Evolutionary conservation across 805 yeast genomes (phyloP).

Genomic region (Tetrapisispora fleetii): DNA sequence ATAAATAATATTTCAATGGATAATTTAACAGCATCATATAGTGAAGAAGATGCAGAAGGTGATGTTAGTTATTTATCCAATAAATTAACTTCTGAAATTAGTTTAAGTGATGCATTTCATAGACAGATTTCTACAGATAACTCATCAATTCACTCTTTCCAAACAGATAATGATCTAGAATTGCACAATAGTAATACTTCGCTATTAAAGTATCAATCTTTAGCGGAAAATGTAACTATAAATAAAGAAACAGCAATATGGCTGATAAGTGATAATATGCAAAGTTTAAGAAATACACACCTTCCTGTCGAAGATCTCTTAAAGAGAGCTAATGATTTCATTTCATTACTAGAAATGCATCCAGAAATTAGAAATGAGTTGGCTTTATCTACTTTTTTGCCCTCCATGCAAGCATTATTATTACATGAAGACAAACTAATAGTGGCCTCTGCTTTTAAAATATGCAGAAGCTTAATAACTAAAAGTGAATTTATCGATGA

Average conservation of each 20-base stretch:
- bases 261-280: constrained; percentile 29
- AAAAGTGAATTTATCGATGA: constrained; percentile 44
- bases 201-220: neutral
- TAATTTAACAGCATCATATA: neutral
- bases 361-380: constrained; percentile 59
- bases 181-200: neutral
- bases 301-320: constrained; percentile 26
- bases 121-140: neutral
- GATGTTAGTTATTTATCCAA: neutral
- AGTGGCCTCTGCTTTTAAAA: constrained; percentile 65
- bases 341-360: constrained; percentile 42
- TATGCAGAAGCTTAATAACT: constrained; percentile 55
- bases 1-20: neutral
- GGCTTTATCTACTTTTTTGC: constrained; percentile 46
- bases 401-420: constrained; percentile 50
- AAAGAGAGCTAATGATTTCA: constrained; percentile 56
- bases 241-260: constrained; percentile 27
- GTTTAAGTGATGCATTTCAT: neutral
- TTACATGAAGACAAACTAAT: constrained; percentile 50
- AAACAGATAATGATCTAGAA: neutral
- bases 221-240: neutral
- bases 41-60: neutral
- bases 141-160: neutral
- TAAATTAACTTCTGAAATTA: neutral
- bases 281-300: constrained; percentile 25